Percentiles rank a stretch among this genome's conserved stretches.
Evolutionary conservation across 31 red algal genomes (phyloP).

Genomic region (Porphyra umbilicalis): DNA sequence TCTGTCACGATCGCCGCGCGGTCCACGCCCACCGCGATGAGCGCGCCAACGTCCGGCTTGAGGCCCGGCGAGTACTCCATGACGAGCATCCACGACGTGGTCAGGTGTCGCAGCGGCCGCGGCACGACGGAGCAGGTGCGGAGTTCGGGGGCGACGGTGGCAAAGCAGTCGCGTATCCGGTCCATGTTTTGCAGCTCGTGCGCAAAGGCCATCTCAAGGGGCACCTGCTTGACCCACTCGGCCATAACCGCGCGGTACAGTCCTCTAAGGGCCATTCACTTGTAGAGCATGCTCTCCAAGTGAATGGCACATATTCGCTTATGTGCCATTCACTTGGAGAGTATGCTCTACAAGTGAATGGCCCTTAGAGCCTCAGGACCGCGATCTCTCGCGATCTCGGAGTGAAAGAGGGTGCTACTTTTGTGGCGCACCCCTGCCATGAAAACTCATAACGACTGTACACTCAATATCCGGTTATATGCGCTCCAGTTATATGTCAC

Average conservation of each 20-base stretch:
- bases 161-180: constrained; percentile 15
- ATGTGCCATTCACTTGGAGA: no score
- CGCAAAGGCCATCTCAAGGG: constrained; percentile 58
- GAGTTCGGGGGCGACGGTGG: constrained; percentile 1
- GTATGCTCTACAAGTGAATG: no score
- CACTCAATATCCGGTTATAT: no score
- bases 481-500: no score
- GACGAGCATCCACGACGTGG: not conserved
- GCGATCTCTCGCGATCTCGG: no score
- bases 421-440: no score
- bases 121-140: not conserved
- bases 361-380: no score
- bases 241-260: constrained; percentile 47
- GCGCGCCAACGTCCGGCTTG: not conserved
- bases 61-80: constrained; percentile 2
- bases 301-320: no score
- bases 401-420: no score
- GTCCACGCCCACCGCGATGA: constrained; percentile 11
- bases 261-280: no score
- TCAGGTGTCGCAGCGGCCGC: not conserved
- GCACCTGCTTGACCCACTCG: constrained; percentile 68
- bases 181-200: constrained; percentile 57
- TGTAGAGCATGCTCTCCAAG: no score
- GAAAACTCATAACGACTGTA: no score
- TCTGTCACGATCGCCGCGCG: constrained; percentile 33